These are phyloP conservation scores for Cystobasidium pallidum DNA, from an alignment of 1,284 basidiomycete genomes.

Conservation along the genomic window DNA sequence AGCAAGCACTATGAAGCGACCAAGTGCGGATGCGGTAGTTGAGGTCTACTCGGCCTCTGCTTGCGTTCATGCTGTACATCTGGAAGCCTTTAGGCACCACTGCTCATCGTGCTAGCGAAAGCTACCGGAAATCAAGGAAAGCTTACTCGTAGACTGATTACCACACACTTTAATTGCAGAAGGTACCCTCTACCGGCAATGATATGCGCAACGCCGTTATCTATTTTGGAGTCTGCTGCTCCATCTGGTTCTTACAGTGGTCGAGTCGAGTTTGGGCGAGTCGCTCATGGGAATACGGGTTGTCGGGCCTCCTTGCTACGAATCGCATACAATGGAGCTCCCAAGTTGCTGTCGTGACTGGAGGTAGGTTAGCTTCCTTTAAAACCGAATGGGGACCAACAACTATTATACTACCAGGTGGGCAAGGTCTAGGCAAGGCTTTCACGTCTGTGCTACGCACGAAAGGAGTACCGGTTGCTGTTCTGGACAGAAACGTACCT, in stretches of 20 bases:
- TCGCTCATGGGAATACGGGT: constrained; percentile 36
- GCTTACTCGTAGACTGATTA: not conserved
- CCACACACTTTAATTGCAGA: not conserved
- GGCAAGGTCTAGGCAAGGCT: constrained; percentile 83
- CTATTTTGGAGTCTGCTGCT: constrained; percentile 35
- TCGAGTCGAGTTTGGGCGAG: constrained; percentile 34
- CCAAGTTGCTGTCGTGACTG: constrained; percentile 82
- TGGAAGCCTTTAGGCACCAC: not conserved
- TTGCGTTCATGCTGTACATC: not conserved
- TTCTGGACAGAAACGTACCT: constrained; percentile 67
- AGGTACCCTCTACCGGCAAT: constrained; percentile 2
- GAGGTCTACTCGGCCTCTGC: too few species aligned
- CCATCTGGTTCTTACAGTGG: constrained; percentile 28
- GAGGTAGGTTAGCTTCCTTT: too few species aligned
- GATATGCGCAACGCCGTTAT: not conserved
- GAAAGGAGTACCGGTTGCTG: constrained; percentile 77
- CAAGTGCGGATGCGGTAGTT: too few species aligned
- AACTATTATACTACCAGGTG: constrained; percentile 63
- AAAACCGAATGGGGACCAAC: too few species aligned
- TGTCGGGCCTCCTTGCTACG: constrained; percentile 24
- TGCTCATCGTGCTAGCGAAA: not conserved
- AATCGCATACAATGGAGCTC: constrained; percentile 35
- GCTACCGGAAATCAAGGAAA: not conserved
- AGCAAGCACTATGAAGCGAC: not conserved
- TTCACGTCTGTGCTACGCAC: constrained; percentile 80